Conservation (phyloP, 179 eudicot species). For the Beta corolliflora region DNA sequence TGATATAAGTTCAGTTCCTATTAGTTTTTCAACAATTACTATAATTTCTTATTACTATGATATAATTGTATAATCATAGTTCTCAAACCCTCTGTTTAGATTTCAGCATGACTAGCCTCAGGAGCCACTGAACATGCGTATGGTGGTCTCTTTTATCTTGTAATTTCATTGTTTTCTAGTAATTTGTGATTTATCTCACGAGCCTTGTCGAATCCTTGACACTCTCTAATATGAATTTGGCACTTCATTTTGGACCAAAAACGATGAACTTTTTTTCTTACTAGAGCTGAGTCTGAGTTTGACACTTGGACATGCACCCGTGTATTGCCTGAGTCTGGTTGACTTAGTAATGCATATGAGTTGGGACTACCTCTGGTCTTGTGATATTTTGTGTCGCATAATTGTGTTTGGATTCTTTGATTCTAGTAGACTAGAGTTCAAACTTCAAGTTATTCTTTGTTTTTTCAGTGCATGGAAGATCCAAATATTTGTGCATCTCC, state of each 20-base stretch:
- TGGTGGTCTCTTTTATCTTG: not conserved
- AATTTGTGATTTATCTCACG: not conserved
- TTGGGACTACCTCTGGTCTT: not conserved
- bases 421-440: not conserved
- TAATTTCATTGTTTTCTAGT: not conserved
- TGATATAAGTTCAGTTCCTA: not conserved
- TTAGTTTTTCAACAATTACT: not conserved
- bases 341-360: not conserved
- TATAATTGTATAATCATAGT: not conserved
- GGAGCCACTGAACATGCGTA: not conserved
- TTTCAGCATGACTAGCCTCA: not conserved
- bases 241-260: not conserved
- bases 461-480: conserved; percentile 25
- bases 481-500: not conserved
- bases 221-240: not conserved
- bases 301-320: not conserved
- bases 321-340: not conserved
- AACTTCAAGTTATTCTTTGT: not conserved
- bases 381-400: not conserved
- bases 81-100: not conserved
- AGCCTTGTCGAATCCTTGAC: not conserved
- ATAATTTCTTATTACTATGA: not conserved
- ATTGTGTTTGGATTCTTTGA: not conserved
- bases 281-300: not conserved
- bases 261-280: not conserved